Conservation (phyloP, 495 filamentous ascomycete genomes). For the Copromyces sp. region DNA sequence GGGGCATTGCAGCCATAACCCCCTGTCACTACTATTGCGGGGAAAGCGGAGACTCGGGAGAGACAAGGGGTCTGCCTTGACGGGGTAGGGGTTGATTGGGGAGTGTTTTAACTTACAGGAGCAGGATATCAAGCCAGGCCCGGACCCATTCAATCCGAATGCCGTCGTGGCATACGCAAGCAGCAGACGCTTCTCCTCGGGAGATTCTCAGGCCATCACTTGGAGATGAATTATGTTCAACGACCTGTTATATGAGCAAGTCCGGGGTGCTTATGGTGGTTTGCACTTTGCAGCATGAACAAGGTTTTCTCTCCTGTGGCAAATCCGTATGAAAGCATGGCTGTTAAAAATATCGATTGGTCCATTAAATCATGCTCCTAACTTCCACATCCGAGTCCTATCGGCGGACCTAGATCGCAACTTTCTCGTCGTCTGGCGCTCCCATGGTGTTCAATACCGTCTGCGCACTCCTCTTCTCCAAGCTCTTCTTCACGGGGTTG, state of each 20-base stretch:
- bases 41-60: constrained; percentile 1
- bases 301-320: not conserved
- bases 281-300: not conserved
- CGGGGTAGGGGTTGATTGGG: not conserved
- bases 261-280: not conserved
- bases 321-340: not conserved
- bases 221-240: not conserved
- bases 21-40: not conserved
- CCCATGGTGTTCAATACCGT: constrained; percentile 32
- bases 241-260: not conserved
- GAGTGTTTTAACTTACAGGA: not conserved
- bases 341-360: not conserved
- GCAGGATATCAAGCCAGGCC: not conserved
- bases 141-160: constrained; percentile 1
- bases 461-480: constrained; percentile 33
- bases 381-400: not conserved
- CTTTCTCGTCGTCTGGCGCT: constrained; percentile 16
- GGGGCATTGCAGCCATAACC: constrained; percentile 1
- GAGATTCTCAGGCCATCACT: not conserved
- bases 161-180: not conserved
- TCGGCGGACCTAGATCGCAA: not conserved
- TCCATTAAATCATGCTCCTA: not conserved
- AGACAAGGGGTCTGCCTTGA: not conserved
- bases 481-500: constrained; percentile 45
- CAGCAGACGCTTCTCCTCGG: not conserved